A percentile compares a stretch with the other conserved stretches of the same genome.
Evolutionary conservation across 2,329 filamentous ascomycete species (phyloP).

Genomic region (Fusarium sp.): DNA sequence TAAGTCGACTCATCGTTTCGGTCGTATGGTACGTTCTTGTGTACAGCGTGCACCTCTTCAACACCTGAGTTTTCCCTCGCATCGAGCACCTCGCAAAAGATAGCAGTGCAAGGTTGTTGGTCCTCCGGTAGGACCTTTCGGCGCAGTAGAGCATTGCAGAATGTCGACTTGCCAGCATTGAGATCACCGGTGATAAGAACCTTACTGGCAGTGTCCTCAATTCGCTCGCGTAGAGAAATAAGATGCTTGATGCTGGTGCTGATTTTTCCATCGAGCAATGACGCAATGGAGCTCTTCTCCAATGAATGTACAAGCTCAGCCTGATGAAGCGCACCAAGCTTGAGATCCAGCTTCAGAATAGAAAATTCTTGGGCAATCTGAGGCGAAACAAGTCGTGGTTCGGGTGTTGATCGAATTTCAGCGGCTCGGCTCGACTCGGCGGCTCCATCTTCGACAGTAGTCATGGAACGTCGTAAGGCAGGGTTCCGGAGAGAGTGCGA

Average conservation of each 20-base stretch:
- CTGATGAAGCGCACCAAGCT: constrained; percentile 88
- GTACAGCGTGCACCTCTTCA: constrained; percentile 96
- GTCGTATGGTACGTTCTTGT: constrained; percentile 84
- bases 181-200: constrained; percentile 95
- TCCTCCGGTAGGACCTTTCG: constrained; percentile 96
- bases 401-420: constrained; percentile 72
- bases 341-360: constrained; percentile 93
- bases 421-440: constrained; percentile 82
- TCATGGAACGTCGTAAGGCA: constrained; percentile 78
- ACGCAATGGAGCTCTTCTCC: constrained; percentile 91
- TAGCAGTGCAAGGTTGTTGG: constrained; percentile 97
- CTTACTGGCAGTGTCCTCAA: constrained; percentile 97
- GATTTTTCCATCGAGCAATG: constrained; percentile 93
- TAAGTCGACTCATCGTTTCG: constrained; percentile 95
- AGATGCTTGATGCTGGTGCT: constrained; percentile 94
- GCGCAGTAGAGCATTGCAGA: constrained; percentile 96
- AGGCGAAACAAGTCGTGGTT: constrained; percentile 89
- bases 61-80: constrained; percentile 90
- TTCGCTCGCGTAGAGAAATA: constrained; percentile 87
- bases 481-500: constrained; percentile 62
- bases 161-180: constrained; percentile 98
- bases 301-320: constrained; percentile 93
- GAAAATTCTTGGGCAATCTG: constrained; percentile 98
- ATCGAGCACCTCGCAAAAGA: constrained; percentile 98
- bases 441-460: constrained; percentile 70